Evolutionary conservation across 75 land plant genomes (phyloP), one percentile per base, ranked within the genome.

Genomic region (Cupressus sempervirens): DNA sequence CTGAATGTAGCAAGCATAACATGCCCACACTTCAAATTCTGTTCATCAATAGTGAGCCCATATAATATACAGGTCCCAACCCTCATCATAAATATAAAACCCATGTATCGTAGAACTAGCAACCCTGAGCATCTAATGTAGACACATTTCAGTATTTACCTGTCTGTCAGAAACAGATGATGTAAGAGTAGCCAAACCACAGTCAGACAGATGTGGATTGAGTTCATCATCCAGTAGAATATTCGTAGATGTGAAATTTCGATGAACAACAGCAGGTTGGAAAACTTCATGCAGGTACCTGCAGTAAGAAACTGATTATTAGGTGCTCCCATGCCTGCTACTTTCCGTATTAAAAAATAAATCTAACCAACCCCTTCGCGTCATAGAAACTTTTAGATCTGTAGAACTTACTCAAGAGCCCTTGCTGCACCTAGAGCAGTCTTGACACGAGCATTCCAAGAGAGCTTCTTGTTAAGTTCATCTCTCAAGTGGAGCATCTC

Each of bases 271-370:
- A 48, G 92, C 89, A 82, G 94, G 96, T 80, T 88, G 77, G 83
- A 95, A 93, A 38, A 80, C 84, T 80, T 96, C 98, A 85, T 95
- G 98, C 68, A 96, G 87, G 89, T 96, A 96, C 90, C 98, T 96
- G 76, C 48, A 72, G 20, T 8, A 11, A n/a, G 35, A 16, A 79
- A 79, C 10, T 41, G 32, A 7, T 53, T 81, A 29, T 82, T 40
- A 54, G 35, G 48, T 13, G 82, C 20, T 48, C 34, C 16, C 62
- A 50, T 46, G 14, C n/a, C 46, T 16, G 5, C 13, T 18, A 48
- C 29, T 29, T 41, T 29, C 36, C 20, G 76, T 20, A 26, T 23
- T 62, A 41, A 12, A 32, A 43, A 48, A 76, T 16, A 45, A 32
- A 11, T n/a, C 58, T 41, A 65, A 83, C 68, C 82, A 29, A 18